phyloP scores from a whole-genome alignment of 108 stramenopile species.

The Skeletonema grethae region DNA sequence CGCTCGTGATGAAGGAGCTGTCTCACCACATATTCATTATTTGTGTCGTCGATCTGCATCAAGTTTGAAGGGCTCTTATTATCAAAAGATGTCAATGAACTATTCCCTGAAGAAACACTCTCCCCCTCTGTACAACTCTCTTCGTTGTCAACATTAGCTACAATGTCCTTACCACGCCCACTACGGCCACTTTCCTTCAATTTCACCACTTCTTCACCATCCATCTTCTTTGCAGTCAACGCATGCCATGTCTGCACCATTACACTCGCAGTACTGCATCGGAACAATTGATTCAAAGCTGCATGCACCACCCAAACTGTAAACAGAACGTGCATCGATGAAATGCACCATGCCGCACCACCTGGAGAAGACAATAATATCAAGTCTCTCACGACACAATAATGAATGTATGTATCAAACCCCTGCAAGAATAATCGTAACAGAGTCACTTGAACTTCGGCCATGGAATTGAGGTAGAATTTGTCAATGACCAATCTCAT shows the following conservation, averaged over 20 bases:
- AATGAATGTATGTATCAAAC: constrained; percentile 50
- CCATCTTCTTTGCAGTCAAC: constrained; percentile 21
- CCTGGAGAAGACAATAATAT: constrained; percentile 1
- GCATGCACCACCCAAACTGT: constrained; percentile 57
- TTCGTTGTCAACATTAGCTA: background rate
- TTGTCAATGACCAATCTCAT: constrained; percentile 60
- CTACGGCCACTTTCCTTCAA: background rate
- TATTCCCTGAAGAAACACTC: constrained; percentile 15
- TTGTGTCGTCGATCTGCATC: background rate
- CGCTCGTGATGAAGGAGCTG: constrained; percentile 36
- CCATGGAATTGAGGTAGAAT: constrained; percentile 40
- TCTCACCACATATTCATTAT: constrained; percentile 45
- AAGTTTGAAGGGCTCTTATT: background rate
- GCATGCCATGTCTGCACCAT: constrained; percentile 47
- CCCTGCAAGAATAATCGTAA: constrained; percentile 55
- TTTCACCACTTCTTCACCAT: background rate
- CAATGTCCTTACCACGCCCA: background rate
- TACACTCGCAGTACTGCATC: constrained; percentile 56
- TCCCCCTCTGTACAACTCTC: background rate
- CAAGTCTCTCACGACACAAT: constrained; percentile 46
- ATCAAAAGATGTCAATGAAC: background rate
- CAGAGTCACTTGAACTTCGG: constrained; percentile 19
- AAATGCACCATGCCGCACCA: constrained; percentile 7
- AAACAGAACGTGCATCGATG: constrained; percentile 39
- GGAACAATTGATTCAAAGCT: constrained; percentile 54